Conservation (phyloP, 352 stramenopile genomes). For the Globisporangium mamillatum region DNA sequence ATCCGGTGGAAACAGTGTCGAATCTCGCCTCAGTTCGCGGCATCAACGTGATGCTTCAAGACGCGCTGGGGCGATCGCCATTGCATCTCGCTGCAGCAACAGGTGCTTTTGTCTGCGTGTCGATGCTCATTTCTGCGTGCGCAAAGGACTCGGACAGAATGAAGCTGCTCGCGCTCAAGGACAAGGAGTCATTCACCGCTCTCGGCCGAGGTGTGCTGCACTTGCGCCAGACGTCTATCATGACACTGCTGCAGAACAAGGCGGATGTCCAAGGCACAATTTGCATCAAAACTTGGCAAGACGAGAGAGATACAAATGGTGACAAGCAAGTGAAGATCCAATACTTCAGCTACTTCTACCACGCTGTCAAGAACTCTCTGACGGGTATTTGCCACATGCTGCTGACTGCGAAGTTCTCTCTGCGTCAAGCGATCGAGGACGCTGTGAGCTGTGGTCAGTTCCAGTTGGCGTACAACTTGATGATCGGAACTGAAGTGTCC, state of each 20-base stretch:
- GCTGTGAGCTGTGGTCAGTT: conserved; percentile 66
- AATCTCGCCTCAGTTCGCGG: conserved; percentile 54
- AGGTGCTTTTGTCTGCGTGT: conserved; percentile 71
- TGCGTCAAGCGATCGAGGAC: conserved; percentile 73
- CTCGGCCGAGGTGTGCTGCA: conserved; percentile 54
- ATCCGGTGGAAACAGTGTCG: conserved; percentile 76
- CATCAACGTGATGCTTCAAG: conserved; percentile 35
- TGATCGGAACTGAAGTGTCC: conserved; percentile 51
- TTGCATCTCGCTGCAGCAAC: conserved; percentile 71
- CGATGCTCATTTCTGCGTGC: conserved; percentile 45
- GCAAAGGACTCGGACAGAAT: conserved; percentile 23
- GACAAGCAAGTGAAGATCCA: conserved; percentile 22
- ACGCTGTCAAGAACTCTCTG: conserved; percentile 64
- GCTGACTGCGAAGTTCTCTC: conserved; percentile 66
- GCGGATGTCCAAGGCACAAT: conserved; percentile 54
- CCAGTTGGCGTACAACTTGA: conserved; percentile 66
- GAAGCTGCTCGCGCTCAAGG: conserved; percentile 31
- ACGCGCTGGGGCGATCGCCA: conserved; percentile 51
- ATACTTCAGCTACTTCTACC: conserved; percentile 68
- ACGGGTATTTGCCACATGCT: conserved; percentile 80
- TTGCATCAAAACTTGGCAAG: conserved; percentile 22
- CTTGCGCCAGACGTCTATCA: conserved; percentile 69
- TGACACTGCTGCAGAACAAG: conserved; percentile 66
- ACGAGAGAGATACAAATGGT: conserved; percentile 1
- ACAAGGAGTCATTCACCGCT: conserved; percentile 50